A percentile compares a stretch with the other conserved stretches of the same genome.
Conservation (phyloP, 371 early-diverging fungal species). For the Actinomortierella ambigua region DNA sequence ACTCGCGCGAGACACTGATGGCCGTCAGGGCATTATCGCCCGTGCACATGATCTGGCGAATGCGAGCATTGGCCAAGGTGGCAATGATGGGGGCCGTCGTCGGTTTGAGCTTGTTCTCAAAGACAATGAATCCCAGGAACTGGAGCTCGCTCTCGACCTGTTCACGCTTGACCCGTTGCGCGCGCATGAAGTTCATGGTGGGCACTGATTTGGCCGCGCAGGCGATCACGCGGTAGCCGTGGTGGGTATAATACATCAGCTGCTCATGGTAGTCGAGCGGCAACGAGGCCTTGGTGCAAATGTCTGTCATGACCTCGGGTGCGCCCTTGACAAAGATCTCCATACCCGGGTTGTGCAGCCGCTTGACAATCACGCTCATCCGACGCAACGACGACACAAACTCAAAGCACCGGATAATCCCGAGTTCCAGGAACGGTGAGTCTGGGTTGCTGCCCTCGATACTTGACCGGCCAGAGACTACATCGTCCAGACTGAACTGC, state of each 20-base stretch:
- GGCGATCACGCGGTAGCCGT: constrained; percentile 96
- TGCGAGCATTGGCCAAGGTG: constrained; percentile 85
- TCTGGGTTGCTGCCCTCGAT: constrained; percentile 3
- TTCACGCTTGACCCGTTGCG: constrained; percentile 82
- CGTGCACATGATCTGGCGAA: constrained; percentile 98
- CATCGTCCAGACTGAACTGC: constrained; percentile 49
- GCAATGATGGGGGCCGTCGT: constrained; percentile 84
- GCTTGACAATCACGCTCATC: constrained; percentile 94
- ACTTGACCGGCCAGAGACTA: constrained; percentile 4
- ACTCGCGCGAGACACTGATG: constrained; percentile 94
- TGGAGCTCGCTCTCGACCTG: constrained; percentile 86
- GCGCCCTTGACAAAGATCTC: constrained; percentile 97
- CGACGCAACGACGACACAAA: constrained; percentile 93
- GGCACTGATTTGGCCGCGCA: constrained; percentile 80
- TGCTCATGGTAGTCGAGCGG: constrained; percentile 84
- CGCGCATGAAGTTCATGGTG: constrained; percentile 75
- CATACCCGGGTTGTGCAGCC: constrained; percentile 68
- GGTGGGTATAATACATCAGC: constrained; percentile 87
- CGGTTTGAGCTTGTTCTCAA: constrained; percentile 98
- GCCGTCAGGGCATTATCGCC: constrained; percentile 99
- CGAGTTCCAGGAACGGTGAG: constrained; percentile 70
- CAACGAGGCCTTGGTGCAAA: constrained; percentile 80
- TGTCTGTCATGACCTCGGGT: constrained; percentile 90
- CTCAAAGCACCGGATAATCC: constrained; percentile 93
- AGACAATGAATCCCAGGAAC: constrained; percentile 97